Conservation (phyloP, 306 rosid species). For the Prunus armeniaca region DNA sequence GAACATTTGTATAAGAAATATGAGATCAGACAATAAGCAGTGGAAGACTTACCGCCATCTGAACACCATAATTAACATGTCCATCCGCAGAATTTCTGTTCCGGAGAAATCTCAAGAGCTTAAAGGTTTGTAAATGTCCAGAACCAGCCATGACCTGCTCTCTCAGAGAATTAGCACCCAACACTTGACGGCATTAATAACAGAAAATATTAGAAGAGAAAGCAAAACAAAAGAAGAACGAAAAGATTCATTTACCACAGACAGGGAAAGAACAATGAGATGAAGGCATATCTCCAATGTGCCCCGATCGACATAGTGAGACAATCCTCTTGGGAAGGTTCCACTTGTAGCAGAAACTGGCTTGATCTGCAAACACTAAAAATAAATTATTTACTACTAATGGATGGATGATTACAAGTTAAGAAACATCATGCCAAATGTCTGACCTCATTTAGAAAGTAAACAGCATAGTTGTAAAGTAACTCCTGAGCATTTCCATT, state of each 20-base stretch:
- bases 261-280: slow-evolving; percentile 82
- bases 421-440: slow-evolving; percentile 18
- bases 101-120: slow-evolving; percentile 78
- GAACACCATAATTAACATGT: slow-evolving; percentile 86
- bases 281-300: slow-evolving; percentile 93
- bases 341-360: slow-evolving; percentile 64
- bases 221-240: slow-evolving; percentile 8
- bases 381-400: slow-evolving; percentile 13
- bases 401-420: slow-evolving; percentile 17
- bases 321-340: slow-evolving; percentile 77
- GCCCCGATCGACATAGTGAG: slow-evolving; percentile 82
- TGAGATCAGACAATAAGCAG: background rate
- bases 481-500: slow-evolving; percentile 79
- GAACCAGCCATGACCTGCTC: slow-evolving; percentile 97
- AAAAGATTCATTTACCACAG: slow-evolving; percentile 57
- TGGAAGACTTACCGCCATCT: slow-evolving; percentile 85
- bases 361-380: slow-evolving; percentile 57
- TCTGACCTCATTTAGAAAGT: slow-evolving; percentile 87
- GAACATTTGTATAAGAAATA: background rate
- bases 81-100: slow-evolving; percentile 90
- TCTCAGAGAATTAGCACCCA: slow-evolving; percentile 30
- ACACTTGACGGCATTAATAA: slow-evolving; percentile 13
- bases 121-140: slow-evolving; percentile 90
- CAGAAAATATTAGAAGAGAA: background rate
- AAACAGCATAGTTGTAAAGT: slow-evolving; percentile 74